These are phyloP conservation scores for Talaromyces sp. DNA, from an alignment of 2,329 filamentous ascomycete species.

Conservation along the genomic window DNA sequence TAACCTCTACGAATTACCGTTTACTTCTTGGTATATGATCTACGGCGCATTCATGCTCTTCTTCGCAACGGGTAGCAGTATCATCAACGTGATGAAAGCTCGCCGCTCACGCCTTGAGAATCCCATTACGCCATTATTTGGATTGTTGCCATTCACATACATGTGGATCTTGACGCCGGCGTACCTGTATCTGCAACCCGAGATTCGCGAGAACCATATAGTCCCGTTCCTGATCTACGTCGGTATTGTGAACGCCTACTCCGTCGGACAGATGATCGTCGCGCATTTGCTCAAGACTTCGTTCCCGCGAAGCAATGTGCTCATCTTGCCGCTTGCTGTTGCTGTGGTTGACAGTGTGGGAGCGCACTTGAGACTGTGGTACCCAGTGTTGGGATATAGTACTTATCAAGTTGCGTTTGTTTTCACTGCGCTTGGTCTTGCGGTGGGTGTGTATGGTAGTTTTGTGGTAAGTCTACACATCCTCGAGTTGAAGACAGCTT, in stretches of 20 bases:
- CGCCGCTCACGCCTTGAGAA: constrained; percentile 70
- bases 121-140: constrained; percentile 65
- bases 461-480: constrained; percentile 63
- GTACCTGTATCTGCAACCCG: constrained; percentile 81
- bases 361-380: constrained; percentile 63
- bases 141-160: constrained; percentile 74
- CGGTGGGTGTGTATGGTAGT: constrained; percentile 89
- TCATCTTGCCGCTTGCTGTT: constrained; percentile 71
- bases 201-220: constrained; percentile 76
- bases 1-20: constrained; percentile 72
- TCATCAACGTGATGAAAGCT: constrained; percentile 77
- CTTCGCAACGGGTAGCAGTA: constrained; percentile 72
- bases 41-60: constrained; percentile 79
- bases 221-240: constrained; percentile 87
- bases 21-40: constrained; percentile 88
- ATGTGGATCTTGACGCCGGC: constrained; percentile 72
- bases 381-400: constrained; percentile 67
- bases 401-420: constrained; percentile 90
- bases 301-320: constrained; percentile 88
- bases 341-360: constrained; percentile 79
- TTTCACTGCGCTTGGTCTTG: constrained; percentile 80
- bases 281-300: constrained; percentile 82
- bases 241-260: constrained; percentile 89
- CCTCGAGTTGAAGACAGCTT: neutral
- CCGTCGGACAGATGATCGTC: constrained; percentile 91